Evolutionary conservation across 352 stramenopile genomes (phyloP), one percentile per base, ranked within the genome.

Genomic region (Phytophthora boehmeriae): DNA sequence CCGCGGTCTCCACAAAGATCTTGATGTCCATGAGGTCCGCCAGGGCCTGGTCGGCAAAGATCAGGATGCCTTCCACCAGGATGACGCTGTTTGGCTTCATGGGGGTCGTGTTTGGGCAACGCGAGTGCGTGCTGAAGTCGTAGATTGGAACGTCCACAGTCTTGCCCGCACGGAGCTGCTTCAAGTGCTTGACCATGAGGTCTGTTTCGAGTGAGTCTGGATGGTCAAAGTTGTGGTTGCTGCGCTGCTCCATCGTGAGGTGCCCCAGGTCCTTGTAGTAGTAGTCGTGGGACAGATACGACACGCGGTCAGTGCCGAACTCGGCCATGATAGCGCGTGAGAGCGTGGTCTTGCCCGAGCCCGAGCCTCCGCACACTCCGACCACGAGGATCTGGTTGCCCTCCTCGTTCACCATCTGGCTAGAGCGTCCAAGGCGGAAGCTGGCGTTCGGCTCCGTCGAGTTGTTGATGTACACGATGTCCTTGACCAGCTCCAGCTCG

Each of bases 211-310:
- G 83, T 54, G 92, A 88, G 68, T 98, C 89, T n/a, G 97, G 97
- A 77, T 99, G 95, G 78, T 99, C 97, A 72, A 99, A 99, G 78
- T 99, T 99, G 57, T 93, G 90, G 58, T 93, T 82, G 35, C 83
- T 80, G 30, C 94, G 88, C 69, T 98, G 83, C 39, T 92, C 88
- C 60, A 97, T 78, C 8, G 88, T 86, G 20, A 97, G 71, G 64
- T 98, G 88, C 27, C 71, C 65, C 19, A 98, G 68, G 63, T 98
- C 92, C 66, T 95, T 97, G 86, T 99, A 99, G 75, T 99, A 99
- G 80, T 91, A 97, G 81, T 99, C 96, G 75, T 98, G 92, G 54
- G 86, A 97, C 42, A 99, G 88, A 66, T 97, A 97, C 46, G 89
- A 92, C 39, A 98, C 96, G 69, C 94, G 93, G 23, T 85, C 78